Evolutionary conservation across 441 rosid species (phyloP), one percentile per base, ranked within the genome.

Genomic region (Lagerstroemia fauriei): DNA sequence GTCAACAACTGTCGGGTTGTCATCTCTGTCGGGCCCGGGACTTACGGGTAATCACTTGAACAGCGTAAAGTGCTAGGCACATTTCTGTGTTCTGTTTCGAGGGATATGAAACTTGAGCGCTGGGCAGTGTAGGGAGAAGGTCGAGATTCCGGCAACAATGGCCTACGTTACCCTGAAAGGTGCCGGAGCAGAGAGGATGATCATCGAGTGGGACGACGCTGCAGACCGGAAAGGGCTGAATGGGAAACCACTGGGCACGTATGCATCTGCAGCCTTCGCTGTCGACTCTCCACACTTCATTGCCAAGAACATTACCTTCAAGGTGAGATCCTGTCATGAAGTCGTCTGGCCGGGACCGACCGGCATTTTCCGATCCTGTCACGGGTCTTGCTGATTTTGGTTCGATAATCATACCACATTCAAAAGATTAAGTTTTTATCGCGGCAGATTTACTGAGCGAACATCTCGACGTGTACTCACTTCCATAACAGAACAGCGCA

Each of bases 261-360:
- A 68, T 73, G 91, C 89, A 29, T 91, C 91, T 32, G 91, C 93
- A 25, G 88, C 94, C 11, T 89, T 92, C 81, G 85, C 90, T 44
- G 89, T 92, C 70, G 53, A 89, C 73, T 91, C 92, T 78, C 90
- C 92, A 32, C 86, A 87, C 85, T 92, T 92, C 89, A 87, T 92
- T 46, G 93, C 92, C 57, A 86, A 69, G 84, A 76, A 83, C 87
- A 84, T 88, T 78, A 87, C 87, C 75, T 91, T 91, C 86, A 91
- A 87, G 91, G 89, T 87, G 75, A 31, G 79, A 38, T 20, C 50
- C 9, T 18, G 6, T 17, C 61, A 56, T 24, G 14, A 9, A 48
- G 51, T 56, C 61, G 4, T 61, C 9, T 13, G 8, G 29, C 38
- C 29, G 18, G 14, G 4, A 18, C 9, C 6, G 10, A 66, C 29